A percentile compares a stretch with the other conserved stretches of the same genome.
phyloP scores from a whole-genome alignment of 176 grass and related monocot genomes.

The Avena sativa region DNA sequence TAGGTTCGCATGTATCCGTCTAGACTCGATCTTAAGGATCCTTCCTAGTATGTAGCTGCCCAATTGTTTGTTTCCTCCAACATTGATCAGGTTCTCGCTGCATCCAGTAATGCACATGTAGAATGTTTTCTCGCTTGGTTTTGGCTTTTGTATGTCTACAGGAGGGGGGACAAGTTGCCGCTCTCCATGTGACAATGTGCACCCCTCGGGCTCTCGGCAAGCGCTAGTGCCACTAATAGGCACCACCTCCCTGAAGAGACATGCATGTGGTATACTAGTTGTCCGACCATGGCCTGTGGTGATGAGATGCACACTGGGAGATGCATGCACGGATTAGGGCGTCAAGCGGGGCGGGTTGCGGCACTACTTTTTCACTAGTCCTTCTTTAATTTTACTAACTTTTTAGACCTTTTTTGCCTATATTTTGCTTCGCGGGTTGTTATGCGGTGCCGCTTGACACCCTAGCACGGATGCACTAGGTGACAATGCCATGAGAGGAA shows the following conservation, averaged over 20 bases:
- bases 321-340: background rate
- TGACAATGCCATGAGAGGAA: conserved; percentile 16
- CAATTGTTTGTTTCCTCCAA: no score
- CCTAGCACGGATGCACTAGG: background rate
- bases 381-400: no score
- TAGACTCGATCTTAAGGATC: no score
- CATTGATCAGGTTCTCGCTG: background rate
- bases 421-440: no score
- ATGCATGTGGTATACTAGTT: background rate
- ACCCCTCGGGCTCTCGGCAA: background rate
- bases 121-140: background rate
- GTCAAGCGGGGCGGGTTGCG: no score
- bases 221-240: background rate
- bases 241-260: background rate
- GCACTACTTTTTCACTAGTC: no score
- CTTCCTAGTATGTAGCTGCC: no score
- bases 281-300: background rate
- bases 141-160: background rate
- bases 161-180: conserved; percentile 7
- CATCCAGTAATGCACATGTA: background rate
- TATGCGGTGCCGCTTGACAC: no score
- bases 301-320: background rate
- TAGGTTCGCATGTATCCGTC: no score
- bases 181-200: conserved; percentile 60
- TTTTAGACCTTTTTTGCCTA: no score